These are phyloP conservation scores for Capronia epimyces DNA, from an alignment of 2,329 filamentous ascomycete species.

Conservation along the genomic window DNA sequence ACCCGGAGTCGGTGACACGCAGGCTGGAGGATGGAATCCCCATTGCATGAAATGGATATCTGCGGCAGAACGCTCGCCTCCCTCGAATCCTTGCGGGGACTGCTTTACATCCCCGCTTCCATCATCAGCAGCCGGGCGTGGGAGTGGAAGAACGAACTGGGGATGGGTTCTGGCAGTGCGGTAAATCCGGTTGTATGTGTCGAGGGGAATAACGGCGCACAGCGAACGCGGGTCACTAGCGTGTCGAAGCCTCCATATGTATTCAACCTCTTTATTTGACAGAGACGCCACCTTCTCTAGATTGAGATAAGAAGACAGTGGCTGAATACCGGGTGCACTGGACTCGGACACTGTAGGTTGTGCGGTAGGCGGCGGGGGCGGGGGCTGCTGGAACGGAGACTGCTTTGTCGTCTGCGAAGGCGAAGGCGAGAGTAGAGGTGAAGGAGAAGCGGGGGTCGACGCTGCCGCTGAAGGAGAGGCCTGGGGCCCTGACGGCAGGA, in stretches of 20 bases:
- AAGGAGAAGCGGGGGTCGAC: neutral
- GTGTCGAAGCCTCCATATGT: constrained; percentile 86
- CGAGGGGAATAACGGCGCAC: constrained; percentile 72
- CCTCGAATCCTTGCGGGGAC: constrained; percentile 32
- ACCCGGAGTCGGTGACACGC: constrained; percentile 27
- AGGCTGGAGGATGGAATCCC: constrained; percentile 67
- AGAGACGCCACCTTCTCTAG: constrained; percentile 69
- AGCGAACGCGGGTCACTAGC: constrained; percentile 66
- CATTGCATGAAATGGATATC: constrained; percentile 97
- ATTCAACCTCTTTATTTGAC: constrained; percentile 73
- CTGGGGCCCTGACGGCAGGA: constrained; percentile 2
- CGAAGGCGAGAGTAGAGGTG: constrained; percentile 36
- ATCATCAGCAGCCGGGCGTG: constrained; percentile 41
- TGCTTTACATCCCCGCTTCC: constrained; percentile 27
- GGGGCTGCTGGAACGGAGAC: constrained; percentile 28
- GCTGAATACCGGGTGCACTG: constrained; percentile 51
- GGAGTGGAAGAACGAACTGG: constrained; percentile 81
- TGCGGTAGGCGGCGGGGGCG: constrained; percentile 37
- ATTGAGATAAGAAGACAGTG: constrained; percentile 66
- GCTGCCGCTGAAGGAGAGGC: neutral
- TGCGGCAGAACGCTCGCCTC: constrained; percentile 55
- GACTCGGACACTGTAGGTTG: constrained; percentile 19
- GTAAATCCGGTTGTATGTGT: constrained; percentile 69
- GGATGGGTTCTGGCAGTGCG: constrained; percentile 67
- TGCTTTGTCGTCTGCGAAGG: constrained; percentile 3